Conservation (phyloP, 768 basidiomycete species). For the Lentinula edodes region DNA sequence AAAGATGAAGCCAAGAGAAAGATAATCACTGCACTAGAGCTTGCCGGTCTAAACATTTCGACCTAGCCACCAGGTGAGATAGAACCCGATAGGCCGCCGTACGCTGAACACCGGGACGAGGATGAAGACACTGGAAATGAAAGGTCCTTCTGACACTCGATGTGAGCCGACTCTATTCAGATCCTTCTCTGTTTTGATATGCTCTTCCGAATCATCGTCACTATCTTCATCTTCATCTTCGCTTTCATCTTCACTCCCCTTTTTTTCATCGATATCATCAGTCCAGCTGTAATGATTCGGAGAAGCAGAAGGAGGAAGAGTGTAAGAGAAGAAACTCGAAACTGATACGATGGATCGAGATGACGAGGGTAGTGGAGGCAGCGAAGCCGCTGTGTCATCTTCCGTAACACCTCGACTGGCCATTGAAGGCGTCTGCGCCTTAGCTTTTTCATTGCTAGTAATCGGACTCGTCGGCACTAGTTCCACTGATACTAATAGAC, state of each 20-base stretch:
- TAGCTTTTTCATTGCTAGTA: not conserved
- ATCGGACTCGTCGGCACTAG: not conserved
- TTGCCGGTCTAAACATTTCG: not conserved
- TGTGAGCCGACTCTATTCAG: not conserved
- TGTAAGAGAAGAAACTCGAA: not conserved
- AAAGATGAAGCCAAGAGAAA: not conserved
- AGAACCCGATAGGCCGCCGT: not conserved
- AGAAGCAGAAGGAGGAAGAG: not conserved
- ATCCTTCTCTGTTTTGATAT: not conserved
- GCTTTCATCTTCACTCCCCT: not conserved
- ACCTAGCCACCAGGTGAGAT: not conserved
- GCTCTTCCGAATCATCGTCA: not conserved
- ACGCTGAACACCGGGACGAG: not conserved
- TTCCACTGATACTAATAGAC: not conserved
- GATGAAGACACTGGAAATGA: not conserved
- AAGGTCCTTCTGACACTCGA: not conserved
- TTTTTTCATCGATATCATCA: not conserved
- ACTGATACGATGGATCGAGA: not conserved
- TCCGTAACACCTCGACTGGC: not conserved
- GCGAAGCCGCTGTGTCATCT: not conserved
- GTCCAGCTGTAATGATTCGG: not conserved
- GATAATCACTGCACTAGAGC: not conserved
- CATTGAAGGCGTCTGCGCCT: not conserved
- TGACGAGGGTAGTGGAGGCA: not conserved
- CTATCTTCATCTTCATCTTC: not conserved